Percentiles rank a stretch among this genome's conserved stretches.
Evolutionary conservation across 352 stramenopile species (phyloP).

Genomic region (Phytopythium helicoides): DNA sequence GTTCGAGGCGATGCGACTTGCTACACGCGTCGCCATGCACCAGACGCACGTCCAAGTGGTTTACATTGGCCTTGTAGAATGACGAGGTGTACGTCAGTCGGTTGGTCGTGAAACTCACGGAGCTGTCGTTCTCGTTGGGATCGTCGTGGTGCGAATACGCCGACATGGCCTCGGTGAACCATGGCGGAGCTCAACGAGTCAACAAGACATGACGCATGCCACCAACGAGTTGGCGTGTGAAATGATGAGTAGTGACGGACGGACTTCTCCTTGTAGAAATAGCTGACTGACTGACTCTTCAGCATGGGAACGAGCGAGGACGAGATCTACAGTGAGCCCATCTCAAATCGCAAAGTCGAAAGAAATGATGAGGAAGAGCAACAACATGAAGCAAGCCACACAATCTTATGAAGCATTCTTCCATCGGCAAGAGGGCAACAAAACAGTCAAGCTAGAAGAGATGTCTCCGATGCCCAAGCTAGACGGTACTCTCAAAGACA

Average conservation of each 20-base stretch:
- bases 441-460: background rate
- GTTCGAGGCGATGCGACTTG: too few relatives aligned
- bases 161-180: constrained; percentile 10
- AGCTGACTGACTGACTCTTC: too few relatives aligned
- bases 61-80: constrained; percentile 31
- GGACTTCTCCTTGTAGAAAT: too few relatives aligned
- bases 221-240: too few relatives aligned
- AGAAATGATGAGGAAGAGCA: background rate
- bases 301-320: background rate
- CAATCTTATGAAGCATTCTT: constrained; percentile 1
- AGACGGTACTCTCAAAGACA: constrained; percentile 3
- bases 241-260: too few relatives aligned
- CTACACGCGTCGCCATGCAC: constrained; percentile 22
- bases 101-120: constrained; percentile 36
- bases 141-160: constrained; percentile 16
- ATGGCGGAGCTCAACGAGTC: too few relatives aligned
- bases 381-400: constrained; percentile 1
- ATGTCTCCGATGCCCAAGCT: constrained; percentile 53
- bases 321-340: background rate
- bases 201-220: too few relatives aligned
- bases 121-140: constrained; percentile 25
- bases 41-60: constrained; percentile 27
- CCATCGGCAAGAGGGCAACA: background rate
- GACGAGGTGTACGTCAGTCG: constrained; percentile 12
- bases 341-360: background rate